These are phyloP conservation scores for Scheffersomyces ergatensis DNA, from an alignment of 805 yeast species.

Conservation along the genomic window DNA sequence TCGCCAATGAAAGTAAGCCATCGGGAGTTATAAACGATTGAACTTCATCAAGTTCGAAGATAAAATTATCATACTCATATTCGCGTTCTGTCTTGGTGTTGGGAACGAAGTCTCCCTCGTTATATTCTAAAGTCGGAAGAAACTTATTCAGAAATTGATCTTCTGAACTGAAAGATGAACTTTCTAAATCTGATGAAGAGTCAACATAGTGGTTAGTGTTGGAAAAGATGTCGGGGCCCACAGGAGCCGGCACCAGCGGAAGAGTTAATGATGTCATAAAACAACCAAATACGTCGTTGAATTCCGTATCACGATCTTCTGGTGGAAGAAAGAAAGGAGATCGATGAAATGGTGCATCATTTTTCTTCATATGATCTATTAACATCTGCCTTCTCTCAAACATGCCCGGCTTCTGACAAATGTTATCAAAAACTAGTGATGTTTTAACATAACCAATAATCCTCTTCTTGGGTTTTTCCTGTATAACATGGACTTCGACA, in stretches of 20 bases:
- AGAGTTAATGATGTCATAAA: conserved; percentile 60
- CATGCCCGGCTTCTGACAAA: conserved; percentile 51
- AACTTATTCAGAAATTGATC: conserved; percentile 2
- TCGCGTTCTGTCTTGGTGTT: conserved; percentile 28
- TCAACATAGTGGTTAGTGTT: conserved; percentile 2
- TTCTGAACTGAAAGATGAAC: conserved; percentile 1
- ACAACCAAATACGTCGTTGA: conserved; percentile 48
- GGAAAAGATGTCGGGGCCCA: conserved; percentile 2
- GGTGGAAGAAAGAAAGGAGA: conserved; percentile 66
- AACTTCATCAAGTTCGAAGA: conserved; percentile 53
- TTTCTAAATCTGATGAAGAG: not conserved
- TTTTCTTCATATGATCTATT: conserved; percentile 53
- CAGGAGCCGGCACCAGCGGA: conserved; percentile 44
- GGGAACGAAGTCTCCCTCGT: conserved; percentile 31
- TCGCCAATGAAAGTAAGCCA: conserved; percentile 36
- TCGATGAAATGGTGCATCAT: conserved; percentile 85
- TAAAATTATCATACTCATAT: conserved; percentile 52
- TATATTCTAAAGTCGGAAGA: conserved; percentile 24
- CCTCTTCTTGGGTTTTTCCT: conserved; percentile 4
- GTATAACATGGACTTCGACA: conserved; percentile 19
- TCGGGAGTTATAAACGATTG: conserved; percentile 47
- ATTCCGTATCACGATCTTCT: conserved; percentile 44
- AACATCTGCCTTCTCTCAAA: conserved; percentile 54
- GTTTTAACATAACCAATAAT: conserved; percentile 49
- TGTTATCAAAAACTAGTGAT: conserved; percentile 56